A percentile compares a stretch with the other conserved stretches of the same genome.
These are phyloP conservation scores for Leersia perrieri DNA, from an alignment of 176 grass and related monocot genomes.

Conservation along the genomic window DNA sequence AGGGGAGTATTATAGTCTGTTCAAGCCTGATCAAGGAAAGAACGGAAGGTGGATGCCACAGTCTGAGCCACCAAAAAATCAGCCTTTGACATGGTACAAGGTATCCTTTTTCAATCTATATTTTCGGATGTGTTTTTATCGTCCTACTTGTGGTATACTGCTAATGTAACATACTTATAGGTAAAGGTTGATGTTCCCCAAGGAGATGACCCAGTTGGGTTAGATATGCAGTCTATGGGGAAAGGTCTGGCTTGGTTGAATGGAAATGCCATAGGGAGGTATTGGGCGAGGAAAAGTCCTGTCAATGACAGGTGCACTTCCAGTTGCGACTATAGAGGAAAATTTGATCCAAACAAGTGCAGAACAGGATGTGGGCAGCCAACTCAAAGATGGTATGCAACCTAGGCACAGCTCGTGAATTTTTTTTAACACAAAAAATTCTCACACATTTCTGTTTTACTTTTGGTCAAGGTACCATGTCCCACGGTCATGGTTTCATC, in stretches of 20 bases:
- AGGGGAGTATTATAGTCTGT: conserved; percentile 74
- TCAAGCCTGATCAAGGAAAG: conserved; percentile 42
- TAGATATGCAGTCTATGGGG: conserved; percentile 92
- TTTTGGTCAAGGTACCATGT: conserved; percentile 79
- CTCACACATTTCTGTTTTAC: conserved; percentile 19
- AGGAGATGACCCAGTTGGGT: conserved; percentile 74
- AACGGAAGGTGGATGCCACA: conserved; percentile 56
- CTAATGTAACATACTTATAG: conserved; percentile 37
- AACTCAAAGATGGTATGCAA: conserved; percentile 90
- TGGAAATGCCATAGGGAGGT: conserved; percentile 88
- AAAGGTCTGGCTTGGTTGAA: conserved; percentile 98
- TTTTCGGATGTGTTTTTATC: conserved; percentile 9
- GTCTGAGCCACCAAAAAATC: conserved; percentile 68
- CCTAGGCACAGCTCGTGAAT: neutral
- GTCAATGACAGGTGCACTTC: conserved; percentile 53
- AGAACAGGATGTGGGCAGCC: conserved; percentile 78
- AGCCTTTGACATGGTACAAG: conserved; percentile 98
- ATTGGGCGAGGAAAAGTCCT: conserved; percentile 67
- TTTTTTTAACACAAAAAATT: neutral
- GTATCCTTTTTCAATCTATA: conserved; percentile 40
- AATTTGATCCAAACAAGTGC: conserved; percentile 78
- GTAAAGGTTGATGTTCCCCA: conserved; percentile 70
- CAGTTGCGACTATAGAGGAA: conserved; percentile 76
- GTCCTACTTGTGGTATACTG: neutral
- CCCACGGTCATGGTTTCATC: conserved; percentile 87